These are phyloP conservation scores for Byssothecium circinans DNA, from an alignment of 2,329 filamentous ascomycete species.

Conservation along the genomic window DNA sequence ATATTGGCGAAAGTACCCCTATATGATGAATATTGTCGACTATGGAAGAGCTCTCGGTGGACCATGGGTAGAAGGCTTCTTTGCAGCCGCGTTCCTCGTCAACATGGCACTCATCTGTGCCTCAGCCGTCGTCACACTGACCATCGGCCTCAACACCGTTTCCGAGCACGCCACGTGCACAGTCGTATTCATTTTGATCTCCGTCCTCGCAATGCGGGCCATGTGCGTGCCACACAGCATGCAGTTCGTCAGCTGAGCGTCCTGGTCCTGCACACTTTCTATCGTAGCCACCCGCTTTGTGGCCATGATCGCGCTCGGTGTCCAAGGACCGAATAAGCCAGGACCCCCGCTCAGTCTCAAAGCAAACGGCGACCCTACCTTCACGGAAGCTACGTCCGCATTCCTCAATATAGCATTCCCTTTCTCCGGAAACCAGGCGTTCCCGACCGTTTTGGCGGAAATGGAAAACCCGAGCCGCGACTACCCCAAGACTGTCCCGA, in stretches of 20 bases:
- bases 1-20: constrained; percentile 34
- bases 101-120: constrained; percentile 34
- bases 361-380: constrained; percentile 24
- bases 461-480: constrained; percentile 30
- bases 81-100: constrained; percentile 29
- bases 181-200: constrained; percentile 26
- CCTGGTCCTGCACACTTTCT: constrained; percentile 28
- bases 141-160: constrained; percentile 32
- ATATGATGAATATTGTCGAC: constrained; percentile 35
- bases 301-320: constrained; percentile 30
- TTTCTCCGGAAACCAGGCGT: constrained; percentile 32
- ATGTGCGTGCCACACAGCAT: constrained; percentile 31
- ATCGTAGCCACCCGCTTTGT: constrained; percentile 20
- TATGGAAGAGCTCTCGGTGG: constrained; percentile 32
- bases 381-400: constrained; percentile 24
- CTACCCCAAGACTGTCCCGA: constrained; percentile 28
- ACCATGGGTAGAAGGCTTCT: constrained; percentile 27
- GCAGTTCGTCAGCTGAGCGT: constrained; percentile 32
- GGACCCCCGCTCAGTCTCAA: constrained; percentile 25
- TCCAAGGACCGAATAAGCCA: constrained; percentile 26
- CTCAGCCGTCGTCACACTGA: constrained; percentile 30
- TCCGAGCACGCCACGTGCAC: constrained; percentile 33
- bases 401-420: constrained; percentile 34
- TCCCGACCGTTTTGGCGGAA: constrained; percentile 29
- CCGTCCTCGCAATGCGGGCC: constrained; percentile 30